Evolutionary conservation across 371 early-diverging fungal genomes (phyloP), one percentile per base, ranked within the genome.

Genomic region (Cokeromyces recurvatus): DNA sequence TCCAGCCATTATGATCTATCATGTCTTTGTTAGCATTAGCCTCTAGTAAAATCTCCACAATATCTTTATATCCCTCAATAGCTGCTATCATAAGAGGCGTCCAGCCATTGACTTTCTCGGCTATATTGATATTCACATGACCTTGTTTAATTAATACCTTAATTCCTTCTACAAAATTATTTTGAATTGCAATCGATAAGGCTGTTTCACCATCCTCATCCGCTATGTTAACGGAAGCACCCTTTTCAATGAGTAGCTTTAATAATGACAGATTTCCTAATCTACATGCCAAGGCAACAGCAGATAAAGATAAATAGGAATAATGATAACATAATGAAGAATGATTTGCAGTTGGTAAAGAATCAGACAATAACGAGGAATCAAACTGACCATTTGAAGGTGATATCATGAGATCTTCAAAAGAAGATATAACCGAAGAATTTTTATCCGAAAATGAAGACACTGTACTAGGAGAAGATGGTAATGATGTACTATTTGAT

Each of bases 151-250:
- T 59, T 22, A 87, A 47, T 0, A 75, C 57, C 20, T 59, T 56
- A 16, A 80, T 74, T 32, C 84, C 82, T 19, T 79, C 71, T 4
- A 55, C 41, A 38, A 73, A 81, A 4, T 79, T 74, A 37, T 65
- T 68, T 23, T 76, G 68, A 22, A 78, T 66, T 0, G 85, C 84
- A 46, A 81, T 62, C 38, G 80, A 70, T 4, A 86, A 46, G 7
- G 85, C 70, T 0, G 84, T 79, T 55, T 86, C 85, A 7, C 85
- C 86, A 43, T 82, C 79, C 16, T 82, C 77, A 55, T 87, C 82
- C 4, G 69, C 65, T 9, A 72, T 31, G 48, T 85, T 66, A 27
- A 71, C 51, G 22, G 80, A 62, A 15, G 81, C 81, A 9, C 81
- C 77, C 23, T 69, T 68, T 2, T 46, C 49, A 15, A 87, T 67